Percentiles rank a stretch among this genome's conserved stretches.
Evolutionary conservation across 139 green algal species (phyloP).

Genomic region (Chlorella sp.): DNA sequence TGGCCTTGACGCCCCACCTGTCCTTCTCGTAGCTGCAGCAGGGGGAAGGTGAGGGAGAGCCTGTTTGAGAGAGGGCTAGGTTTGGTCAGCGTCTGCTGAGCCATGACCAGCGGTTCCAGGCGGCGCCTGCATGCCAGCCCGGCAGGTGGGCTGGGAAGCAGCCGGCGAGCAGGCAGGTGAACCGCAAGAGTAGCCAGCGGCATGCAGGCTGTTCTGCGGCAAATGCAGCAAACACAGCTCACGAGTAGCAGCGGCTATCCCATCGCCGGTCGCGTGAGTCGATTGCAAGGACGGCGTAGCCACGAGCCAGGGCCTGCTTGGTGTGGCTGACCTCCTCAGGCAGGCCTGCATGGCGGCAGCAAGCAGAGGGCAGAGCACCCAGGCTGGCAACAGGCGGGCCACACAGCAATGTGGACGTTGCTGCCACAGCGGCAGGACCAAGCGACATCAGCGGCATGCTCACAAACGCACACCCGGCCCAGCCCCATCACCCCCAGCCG

Average conservation of each 20-base stretch:
- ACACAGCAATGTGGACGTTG: neutral
- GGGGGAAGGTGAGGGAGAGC: no score
- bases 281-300: conserved; percentile 21
- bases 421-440: no score
- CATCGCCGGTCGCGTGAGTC: conserved; percentile 1
- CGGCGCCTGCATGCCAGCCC: no score
- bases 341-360: conserved; percentile 3
- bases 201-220: no score
- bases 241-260: conserved; percentile 22
- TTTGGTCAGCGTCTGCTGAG: no score
- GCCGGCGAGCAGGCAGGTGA: no score
- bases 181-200: no score
- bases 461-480: neutral
- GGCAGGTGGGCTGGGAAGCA: no score
- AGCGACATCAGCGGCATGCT: no score
- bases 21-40: neutral
- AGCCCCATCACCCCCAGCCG: neutral
- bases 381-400: neutral
- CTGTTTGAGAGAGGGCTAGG: no score
- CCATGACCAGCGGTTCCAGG: no score
- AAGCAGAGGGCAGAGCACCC: neutral
- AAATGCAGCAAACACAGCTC: neutral
- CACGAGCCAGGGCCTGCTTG: conserved; percentile 32
- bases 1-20: conserved; percentile 31
- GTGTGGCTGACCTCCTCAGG: conserved; percentile 34